Base-by-base conservation (phyloP, 345 rosid species). In the Aurinia saxatilis region DNA sequence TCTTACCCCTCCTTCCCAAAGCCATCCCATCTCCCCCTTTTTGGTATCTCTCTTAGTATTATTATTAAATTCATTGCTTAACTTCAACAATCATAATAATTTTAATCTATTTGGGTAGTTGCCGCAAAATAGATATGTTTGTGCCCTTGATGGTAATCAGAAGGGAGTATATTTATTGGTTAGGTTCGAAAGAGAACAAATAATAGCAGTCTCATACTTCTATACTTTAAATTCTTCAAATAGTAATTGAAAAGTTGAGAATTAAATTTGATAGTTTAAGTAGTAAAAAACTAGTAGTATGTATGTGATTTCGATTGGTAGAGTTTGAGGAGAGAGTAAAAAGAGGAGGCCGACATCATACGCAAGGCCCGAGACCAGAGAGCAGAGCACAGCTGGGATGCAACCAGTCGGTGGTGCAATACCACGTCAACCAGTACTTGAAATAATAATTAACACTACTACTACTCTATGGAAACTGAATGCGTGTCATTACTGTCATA, bases 351-450 rank as follows among this genome's bases (percentile, higher is more conserved):
- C 60, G 47, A 55, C 60, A 55, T n/a, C 60, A 55, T n/a, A 45
- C 7, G 11, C 60, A 54, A 37, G 17, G 45, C 59, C 59, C 59
- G 16, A 9, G 36, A 4, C 42, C n/a, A n/a, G n/a, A n/a, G n/a
- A n/a, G n/a, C n/a, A n/a, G n/a, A n/a, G n/a, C n/a, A 45, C 53
- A 60, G 65, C 65, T 46, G 54, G 46, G 44, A 47, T 33, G 65
- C 54, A 60, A 60, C 17, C 54, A 46, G 65, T 60, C 42, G 65
- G 65, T 60, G 65, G 65, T 60, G 53, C 34, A 60, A n/a, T n/a
- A 31, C 18, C 52, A 31, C 52, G 31, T 44, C 64, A 7, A 17
- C 51, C 51, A n/a, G n/a, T n/a, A n/a, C n/a, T n/a, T n/a, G n/a
- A n/a, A n/a, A n/a, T n/a, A n/a, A n/a, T n/a, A n/a, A n/a, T n/a